Conservation (phyloP, 2,329 filamentous ascomycete genomes). For the Microdochium bolleyi region DNA sequence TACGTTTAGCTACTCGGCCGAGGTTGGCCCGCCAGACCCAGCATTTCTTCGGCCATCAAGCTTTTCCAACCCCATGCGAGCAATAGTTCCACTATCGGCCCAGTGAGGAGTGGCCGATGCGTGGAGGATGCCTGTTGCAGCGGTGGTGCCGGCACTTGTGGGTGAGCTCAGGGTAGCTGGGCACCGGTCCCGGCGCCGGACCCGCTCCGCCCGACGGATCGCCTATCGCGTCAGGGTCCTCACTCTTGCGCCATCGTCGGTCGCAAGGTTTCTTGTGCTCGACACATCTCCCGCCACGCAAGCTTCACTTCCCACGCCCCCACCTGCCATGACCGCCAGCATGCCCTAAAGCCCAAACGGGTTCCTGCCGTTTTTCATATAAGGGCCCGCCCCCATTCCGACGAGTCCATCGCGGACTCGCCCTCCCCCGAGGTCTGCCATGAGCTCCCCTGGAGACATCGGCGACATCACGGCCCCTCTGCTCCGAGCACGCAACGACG, state of each 20-base stretch:
- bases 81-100: not conserved
- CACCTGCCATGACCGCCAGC: not conserved
- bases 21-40: no score
- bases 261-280: not conserved
- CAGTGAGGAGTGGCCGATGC: not conserved
- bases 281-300: not conserved
- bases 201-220: no score
- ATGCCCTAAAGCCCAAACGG: not conserved
- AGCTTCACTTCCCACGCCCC: not conserved
- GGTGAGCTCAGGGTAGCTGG: no score
- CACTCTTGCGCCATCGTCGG: not conserved
- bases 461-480: slow-evolving; percentile 14
- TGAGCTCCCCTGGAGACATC: not conserved
- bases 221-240: not conserved
- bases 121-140: no score
- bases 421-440: not conserved
- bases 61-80: not conserved
- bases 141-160: no score
- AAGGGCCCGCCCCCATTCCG: not conserved
- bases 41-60: no score
- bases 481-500: slow-evolving; percentile 21
- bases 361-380: not conserved
- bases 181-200: no score
- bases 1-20: no score
- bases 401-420: not conserved